Conservation (phyloP, 805 yeast genomes). For the Yarrowia bubula region DNA sequence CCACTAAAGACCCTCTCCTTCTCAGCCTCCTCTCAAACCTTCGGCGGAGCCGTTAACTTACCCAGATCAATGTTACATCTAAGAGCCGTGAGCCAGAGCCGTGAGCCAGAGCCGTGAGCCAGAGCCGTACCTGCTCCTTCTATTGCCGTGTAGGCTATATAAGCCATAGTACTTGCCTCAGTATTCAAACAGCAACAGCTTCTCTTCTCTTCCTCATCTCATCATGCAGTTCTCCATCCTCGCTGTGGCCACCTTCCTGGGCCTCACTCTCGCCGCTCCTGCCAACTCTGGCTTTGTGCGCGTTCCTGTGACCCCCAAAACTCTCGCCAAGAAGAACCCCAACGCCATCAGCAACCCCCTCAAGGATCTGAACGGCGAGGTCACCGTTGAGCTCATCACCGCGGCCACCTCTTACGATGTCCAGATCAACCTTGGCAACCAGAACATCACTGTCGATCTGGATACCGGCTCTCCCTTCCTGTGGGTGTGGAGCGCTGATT, state of each 20-base stretch:
- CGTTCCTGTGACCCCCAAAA: neutral
- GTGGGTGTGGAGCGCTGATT: slow-evolving; percentile 30
- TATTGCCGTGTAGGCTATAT: neutral
- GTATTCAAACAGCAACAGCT: neutral
- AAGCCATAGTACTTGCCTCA: neutral
- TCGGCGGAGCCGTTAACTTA: too few species aligned
- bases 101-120: too few species aligned
- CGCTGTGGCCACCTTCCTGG: neutral
- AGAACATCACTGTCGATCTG: neutral
- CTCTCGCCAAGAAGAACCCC: neutral
- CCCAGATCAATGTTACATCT: too few species aligned
- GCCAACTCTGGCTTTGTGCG: neutral
- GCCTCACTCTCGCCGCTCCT: neutral
- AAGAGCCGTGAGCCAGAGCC: too few species aligned
- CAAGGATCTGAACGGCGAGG: neutral
- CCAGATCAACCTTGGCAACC: slow-evolving; percentile 45
- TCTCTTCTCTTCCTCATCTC: neutral
- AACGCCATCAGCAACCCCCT: neutral
- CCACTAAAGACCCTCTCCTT: too few species aligned
- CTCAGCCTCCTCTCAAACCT: too few species aligned
- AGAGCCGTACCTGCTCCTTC: neutral
- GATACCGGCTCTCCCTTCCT: neutral
- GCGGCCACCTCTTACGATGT: slow-evolving; percentile 31
- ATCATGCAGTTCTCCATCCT: neutral
- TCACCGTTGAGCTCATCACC: slow-evolving; percentile 28